A percentile compares a stretch with the other conserved stretches of the same genome.
Evolutionary conservation across 2,329 filamentous ascomycete species (phyloP).

Genomic region (Massarina eburnea): DNA sequence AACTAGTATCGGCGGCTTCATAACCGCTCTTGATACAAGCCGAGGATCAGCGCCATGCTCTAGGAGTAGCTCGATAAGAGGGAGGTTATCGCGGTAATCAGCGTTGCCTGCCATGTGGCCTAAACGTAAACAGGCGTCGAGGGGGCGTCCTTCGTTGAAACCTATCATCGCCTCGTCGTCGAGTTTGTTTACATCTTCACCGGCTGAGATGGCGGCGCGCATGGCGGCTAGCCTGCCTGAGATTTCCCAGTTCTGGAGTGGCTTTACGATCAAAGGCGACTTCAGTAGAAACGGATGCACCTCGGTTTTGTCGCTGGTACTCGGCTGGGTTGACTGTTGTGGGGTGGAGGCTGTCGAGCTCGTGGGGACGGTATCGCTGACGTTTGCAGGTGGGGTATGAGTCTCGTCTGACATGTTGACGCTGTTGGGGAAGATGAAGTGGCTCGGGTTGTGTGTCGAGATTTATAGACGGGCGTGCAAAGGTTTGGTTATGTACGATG

Average conservation of each 20-base stretch:
- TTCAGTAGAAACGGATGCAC: neutral
- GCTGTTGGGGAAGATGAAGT: too few species aligned
- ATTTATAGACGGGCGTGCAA: too few species aligned
- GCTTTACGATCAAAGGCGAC: conserved; percentile 10
- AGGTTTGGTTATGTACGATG: too few species aligned
- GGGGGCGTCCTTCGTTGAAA: conserved; percentile 11
- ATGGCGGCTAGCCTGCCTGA: conserved; percentile 8
- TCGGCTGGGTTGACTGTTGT: neutral
- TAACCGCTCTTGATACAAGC: conserved; percentile 3
- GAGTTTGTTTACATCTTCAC: conserved; percentile 10
- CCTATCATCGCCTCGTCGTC: conserved; percentile 6
- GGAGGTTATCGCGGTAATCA: conserved; percentile 8
- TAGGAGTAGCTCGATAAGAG: conserved; percentile 81
- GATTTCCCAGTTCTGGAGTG: conserved; percentile 2
- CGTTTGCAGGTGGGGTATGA: neutral
- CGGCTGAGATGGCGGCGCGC: conserved; percentile 10
- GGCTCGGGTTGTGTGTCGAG: too few species aligned
- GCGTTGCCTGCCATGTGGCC: conserved; percentile 8
- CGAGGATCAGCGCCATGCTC: conserved; percentile 83
- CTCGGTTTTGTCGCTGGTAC: neutral
- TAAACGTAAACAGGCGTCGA: conserved; percentile 9
- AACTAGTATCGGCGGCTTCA: conserved; percentile 2
- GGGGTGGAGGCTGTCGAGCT: neutral
- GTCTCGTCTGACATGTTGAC: neutral
- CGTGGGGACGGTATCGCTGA: neutral